Percentiles rank a stretch among this genome's conserved stretches.
These are phyloP conservation scores for Boletus reticuloceps DNA, from an alignment of 768 basidiomycete genomes.

Conservation along the genomic window DNA sequence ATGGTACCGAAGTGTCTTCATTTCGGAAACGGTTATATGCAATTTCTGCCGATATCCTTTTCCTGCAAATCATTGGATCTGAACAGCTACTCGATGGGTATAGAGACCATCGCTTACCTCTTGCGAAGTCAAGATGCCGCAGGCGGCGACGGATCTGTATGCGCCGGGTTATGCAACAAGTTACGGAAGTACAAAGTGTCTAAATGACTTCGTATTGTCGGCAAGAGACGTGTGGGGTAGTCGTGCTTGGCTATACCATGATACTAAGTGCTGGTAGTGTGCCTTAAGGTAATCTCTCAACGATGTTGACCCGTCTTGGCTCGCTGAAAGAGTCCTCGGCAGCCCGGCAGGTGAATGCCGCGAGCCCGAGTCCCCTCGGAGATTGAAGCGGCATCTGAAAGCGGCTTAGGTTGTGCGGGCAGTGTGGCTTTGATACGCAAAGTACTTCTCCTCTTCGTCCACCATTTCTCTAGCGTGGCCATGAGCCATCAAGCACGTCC, in stretches of 20 bases:
- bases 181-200: neutral
- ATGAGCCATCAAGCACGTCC: conserved; percentile 70
- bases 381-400: conserved; percentile 26
- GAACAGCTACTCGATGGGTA: no score
- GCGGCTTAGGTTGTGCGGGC: conserved; percentile 28
- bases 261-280: neutral
- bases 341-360: conserved; percentile 23
- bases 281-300: neutral
- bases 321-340: conserved; percentile 11
- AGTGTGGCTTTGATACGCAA: conserved; percentile 34
- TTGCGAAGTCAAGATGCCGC: neutral
- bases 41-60: neutral
- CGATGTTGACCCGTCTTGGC: neutral
- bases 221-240: neutral
- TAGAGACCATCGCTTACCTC: no score
- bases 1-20: conserved; percentile 10
- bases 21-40: conserved; percentile 9
- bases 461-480: conserved; percentile 32
- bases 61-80: no score
- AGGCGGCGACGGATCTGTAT: neutral
- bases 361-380: conserved; percentile 7
- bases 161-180: neutral
- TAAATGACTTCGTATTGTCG: neutral
- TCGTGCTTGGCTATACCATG: neutral
- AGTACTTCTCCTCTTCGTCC: conserved; percentile 21